A percentile compares a stretch with the other conserved stretches of the same genome.
Conservation (phyloP, 768 basidiomycete species). For the Porpolomopsis calyptriformis region DNA sequence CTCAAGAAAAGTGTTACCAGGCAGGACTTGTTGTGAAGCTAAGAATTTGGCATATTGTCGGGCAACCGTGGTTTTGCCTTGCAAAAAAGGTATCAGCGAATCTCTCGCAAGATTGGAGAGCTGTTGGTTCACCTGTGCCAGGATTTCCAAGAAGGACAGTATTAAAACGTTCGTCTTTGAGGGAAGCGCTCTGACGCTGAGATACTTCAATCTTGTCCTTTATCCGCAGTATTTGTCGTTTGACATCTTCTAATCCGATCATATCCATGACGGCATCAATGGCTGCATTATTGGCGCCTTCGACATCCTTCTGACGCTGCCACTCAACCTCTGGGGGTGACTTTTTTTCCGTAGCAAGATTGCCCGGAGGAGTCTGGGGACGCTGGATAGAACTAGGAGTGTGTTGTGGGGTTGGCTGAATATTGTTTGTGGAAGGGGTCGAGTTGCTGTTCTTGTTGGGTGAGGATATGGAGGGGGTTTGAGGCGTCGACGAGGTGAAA, state of each 20-base stretch:
- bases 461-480: neutral
- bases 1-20: slow-evolving; percentile 45
- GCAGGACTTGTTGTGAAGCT: slow-evolving; percentile 41
- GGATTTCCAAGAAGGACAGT: slow-evolving; percentile 58
- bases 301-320: slow-evolving; percentile 44
- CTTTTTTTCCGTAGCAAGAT: slow-evolving; percentile 20
- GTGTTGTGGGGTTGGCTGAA: too few species aligned
- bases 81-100: neutral
- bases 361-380: neutral
- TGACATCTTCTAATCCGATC: slow-evolving; percentile 61
- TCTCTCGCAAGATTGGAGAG: neutral
- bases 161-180: slow-evolving; percentile 51
- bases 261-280: slow-evolving; percentile 61
- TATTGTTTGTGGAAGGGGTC: too few species aligned
- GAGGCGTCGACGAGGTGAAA: neutral
- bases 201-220: slow-evolving; percentile 47
- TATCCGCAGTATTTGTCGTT: slow-evolving; percentile 45
- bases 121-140: slow-evolving; percentile 45
- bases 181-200: slow-evolving; percentile 40
- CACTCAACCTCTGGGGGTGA: slow-evolving; percentile 40
- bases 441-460: neutral
- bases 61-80: slow-evolving; percentile 65
- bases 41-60: slow-evolving; percentile 54
- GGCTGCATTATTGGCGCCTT: slow-evolving; percentile 40
- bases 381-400: slow-evolving; percentile 2